Evolutionary conservation across 2,329 filamentous ascomycete genomes (phyloP), one percentile per base, ranked within the genome.

Genomic region (Talaromyces sp.): DNA sequence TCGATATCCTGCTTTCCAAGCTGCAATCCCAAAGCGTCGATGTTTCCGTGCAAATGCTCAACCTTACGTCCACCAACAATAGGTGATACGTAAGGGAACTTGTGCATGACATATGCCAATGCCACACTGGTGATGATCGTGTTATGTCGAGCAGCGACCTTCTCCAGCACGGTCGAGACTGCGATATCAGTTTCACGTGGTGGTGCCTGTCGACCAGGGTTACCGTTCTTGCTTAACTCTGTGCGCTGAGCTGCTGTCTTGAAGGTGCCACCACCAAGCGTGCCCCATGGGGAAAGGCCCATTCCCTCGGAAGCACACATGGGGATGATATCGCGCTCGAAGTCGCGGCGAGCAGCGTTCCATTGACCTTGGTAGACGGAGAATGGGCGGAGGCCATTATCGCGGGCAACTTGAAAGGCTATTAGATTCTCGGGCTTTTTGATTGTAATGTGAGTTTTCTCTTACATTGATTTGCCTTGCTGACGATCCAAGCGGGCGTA

Each of bases 311-410:
- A 76, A 41, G 77, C 76, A 32, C 73, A 77, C 85, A 88, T 88
- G 40, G 84, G 84, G 44, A 89, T 78, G 60, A 87, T 86, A n/a
- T 87, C 85, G 35, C 84, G 80, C 73, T 87, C 85, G 51, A 89
- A 83, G 69, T 90, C 87, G 42, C 87, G 49, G 8, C 36, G 19
- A 1, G 76, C 79, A 24, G 80, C 77, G 30, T 75, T 82, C 85
- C 86, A 89, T 13, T 75, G 75, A 20, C 86, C 86, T 69, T 88
- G 85, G 69, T 88, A 89, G 27, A 89, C 82, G 32, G 77, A 81
- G 73, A 91, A 91, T 35, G 82, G 85, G 1, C 84, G 82, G 24
- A 90, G 77, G n/a, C 86, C 86, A 57, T 90, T 82, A 57, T 83
- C 80, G 37, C 86, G 81, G 6, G 89, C 89, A 65, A 91, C 65